Base-by-base conservation (phyloP, 495 filamentous ascomycete genomes). In the Pyrenopolyporus hunteri region DNA sequence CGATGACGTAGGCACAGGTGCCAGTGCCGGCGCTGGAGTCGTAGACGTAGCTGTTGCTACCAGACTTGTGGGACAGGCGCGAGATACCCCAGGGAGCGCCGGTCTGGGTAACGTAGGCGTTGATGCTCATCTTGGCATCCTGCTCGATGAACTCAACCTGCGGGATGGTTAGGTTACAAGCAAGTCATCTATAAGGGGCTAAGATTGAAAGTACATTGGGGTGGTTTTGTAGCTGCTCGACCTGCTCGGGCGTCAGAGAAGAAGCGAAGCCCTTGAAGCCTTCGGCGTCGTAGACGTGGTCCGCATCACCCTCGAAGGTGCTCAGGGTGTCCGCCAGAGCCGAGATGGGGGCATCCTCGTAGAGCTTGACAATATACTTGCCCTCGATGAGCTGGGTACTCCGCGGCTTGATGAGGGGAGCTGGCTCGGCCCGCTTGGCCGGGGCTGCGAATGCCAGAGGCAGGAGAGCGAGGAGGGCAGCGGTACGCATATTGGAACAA, bases 81-180 rank as follows among this genome's bases (percentile, higher is more conserved):
- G 77, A 77, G 43, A 89, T 75, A 35, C 86, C 86, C 83, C 84
- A 89, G 10, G 86, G 78, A 52, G 81, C 80, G 56, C 70, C 64
- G 11, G 58, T 62, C 71, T 89, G 84, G 45, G 82, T 76, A 57
- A 66, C 61, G 48, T 77, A 72, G 33, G 76, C 64, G 64, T 78
- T 76, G 67, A 78, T 76, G 56, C 59, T 77, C 67, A 80, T 72
- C 59, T 82, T 63, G 45, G 69, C 64, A 42, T 83, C 80, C 63
- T 78, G 72, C 73, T 83, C 81, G 40, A 84, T 73, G 61, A 80
- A 82, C 35, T 82, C 81, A 59, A 83, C 81, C 76, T 80, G 51
- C 23, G 11, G 25, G 33, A 25, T 11, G 1, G 54, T 64, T 59
- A 47, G 39, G 47, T 52, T 28, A 25, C 17, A 4, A 45, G 63